Conservation (phyloP, 2,329 filamentous ascomycete genomes). For the Polytolypa hystricis region DNA sequence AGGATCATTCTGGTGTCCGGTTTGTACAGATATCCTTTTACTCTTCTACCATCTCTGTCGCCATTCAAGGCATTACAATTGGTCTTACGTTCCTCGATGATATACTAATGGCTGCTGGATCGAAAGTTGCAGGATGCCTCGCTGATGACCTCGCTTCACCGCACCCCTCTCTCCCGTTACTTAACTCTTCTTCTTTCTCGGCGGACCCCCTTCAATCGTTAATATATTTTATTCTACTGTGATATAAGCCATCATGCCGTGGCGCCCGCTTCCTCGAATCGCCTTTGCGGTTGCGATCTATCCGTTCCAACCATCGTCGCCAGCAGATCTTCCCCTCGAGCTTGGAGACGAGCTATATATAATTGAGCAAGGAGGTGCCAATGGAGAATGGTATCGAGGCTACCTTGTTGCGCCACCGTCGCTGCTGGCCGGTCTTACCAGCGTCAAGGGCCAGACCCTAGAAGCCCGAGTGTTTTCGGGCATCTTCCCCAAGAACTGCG, state of each 20-base stretch:
- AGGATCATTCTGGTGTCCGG: too few species aligned
- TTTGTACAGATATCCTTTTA: too few species aligned
- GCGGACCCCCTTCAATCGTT: too few species aligned
- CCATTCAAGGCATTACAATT: too few species aligned
- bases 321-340: slow-evolving; percentile 88
- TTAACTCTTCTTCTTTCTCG: too few species aligned
- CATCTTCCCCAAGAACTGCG: slow-evolving; percentile 89
- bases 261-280: slow-evolving; percentile 92
- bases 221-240: too few species aligned
- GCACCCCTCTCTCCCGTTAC: too few species aligned
- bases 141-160: too few species aligned
- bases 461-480: slow-evolving; percentile 97
- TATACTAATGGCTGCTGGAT: too few species aligned
- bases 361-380: slow-evolving; percentile 79
- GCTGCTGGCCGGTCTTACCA: slow-evolving; percentile 80
- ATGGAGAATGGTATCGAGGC: slow-evolving; percentile 86
- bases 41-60: too few species aligned
- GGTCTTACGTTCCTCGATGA: too few species aligned
- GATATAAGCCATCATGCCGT: slow-evolving; percentile 59
- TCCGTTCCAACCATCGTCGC: slow-evolving; percentile 76
- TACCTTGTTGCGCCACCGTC: slow-evolving; percentile 93
- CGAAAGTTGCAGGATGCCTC: too few species aligned
- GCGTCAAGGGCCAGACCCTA: slow-evolving; percentile 80
- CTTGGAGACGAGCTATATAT: slow-evolving; percentile 98
- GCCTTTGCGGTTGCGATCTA: slow-evolving; percentile 95